Evolutionary conservation across 495 filamentous ascomycete species (phyloP).

Genomic region (Penicillium cinerascens): DNA sequence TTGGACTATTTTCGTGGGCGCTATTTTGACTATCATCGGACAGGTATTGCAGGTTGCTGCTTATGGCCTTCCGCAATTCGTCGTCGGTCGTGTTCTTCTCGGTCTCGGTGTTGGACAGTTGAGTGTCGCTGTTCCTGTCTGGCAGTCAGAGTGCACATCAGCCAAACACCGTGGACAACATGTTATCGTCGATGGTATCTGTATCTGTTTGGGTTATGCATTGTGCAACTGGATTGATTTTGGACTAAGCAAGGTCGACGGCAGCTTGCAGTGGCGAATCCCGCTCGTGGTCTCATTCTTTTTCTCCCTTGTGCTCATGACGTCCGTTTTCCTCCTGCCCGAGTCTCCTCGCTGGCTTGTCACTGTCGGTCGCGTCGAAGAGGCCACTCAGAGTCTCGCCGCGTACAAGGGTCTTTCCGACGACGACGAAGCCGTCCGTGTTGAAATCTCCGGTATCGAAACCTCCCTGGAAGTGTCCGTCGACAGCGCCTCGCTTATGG

Average conservation of each 20-base stretch:
- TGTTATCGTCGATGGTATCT: slow-evolving; percentile 47
- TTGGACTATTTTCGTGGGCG: slow-evolving; percentile 51
- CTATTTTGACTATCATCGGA: slow-evolving; percentile 47
- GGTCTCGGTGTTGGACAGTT: slow-evolving; percentile 46
- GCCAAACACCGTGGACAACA: slow-evolving; percentile 35
- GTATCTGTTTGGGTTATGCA: slow-evolving; percentile 57
- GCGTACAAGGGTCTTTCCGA: slow-evolving; percentile 26
- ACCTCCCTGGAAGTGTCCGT: slow-evolving; percentile 27
- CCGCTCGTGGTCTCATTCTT: slow-evolving; percentile 53
- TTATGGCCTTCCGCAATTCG: slow-evolving; percentile 33
- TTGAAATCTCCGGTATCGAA: slow-evolving; percentile 41
- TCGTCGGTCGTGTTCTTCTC: slow-evolving; percentile 39
- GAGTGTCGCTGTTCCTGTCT: slow-evolving; percentile 46
- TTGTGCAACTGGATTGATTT: slow-evolving; percentile 67
- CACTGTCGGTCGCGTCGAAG: slow-evolving; percentile 49
- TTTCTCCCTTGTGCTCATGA: slow-evolving; percentile 56
- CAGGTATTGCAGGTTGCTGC: slow-evolving; percentile 51
- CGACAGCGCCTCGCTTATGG: neutral
- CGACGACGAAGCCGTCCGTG: slow-evolving; percentile 25
- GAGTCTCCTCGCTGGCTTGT: slow-evolving; percentile 62
- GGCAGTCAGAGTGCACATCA: slow-evolving; percentile 46
- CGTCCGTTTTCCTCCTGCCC: slow-evolving; percentile 55
- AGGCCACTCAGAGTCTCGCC: slow-evolving; percentile 42
- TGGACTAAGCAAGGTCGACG: slow-evolving; percentile 36
- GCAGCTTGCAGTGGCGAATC: slow-evolving; percentile 42